Evolutionary conservation across 495 filamentous ascomycete species (phyloP), one percentile per base, ranked within the genome.

Genomic region (Xylaria acuta): DNA sequence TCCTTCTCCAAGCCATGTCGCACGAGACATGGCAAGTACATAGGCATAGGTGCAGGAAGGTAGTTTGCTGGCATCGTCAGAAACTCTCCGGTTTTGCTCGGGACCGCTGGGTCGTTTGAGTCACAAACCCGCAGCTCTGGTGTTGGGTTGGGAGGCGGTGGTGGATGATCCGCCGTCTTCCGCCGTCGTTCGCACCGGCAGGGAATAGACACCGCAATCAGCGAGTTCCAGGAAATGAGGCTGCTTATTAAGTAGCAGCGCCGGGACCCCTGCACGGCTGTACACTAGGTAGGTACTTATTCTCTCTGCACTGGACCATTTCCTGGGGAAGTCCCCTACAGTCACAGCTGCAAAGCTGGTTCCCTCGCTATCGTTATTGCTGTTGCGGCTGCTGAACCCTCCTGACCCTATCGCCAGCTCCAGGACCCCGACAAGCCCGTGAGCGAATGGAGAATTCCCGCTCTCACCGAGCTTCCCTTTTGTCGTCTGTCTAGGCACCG

Each of bases 221-320:
- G n/a, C n/a, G n/a, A n/a, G 22, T 18, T 27, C 27, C 41, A n/a
- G n/a, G 63, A 34, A 70, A 63, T 34, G 56, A 70, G 67, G 67
- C 67, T 58, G 67, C 67, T 63, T 70, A 49, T 27, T 38, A 38
- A 3, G 3, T 11, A 62, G 56, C 43, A 53, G 27, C n/a, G 64
- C 41, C 9, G 56, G 30, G 30, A 16, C 54, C 67, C 67, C 36
- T 41, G 59, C 58, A 56, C 36, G 64, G 58, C 56, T 51, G 7
- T 14, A 32, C 25, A 49, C 22, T 32, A n/a, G 22, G 20, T n/a
- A n/a, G n/a, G n/a, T n/a, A n/a, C n/a, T n/a, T 18, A 22, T 53
- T 53, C 49, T 53, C 58, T 43, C 22, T 67, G 67, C 22, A 47
- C 58, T 64, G 34, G 60, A 22, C 32, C 18, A 43, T 71, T 47